These are phyloP conservation scores for Hyphopichia pseudoburtonii DNA, from an alignment of 1,139 yeast species.

Conservation along the genomic window DNA sequence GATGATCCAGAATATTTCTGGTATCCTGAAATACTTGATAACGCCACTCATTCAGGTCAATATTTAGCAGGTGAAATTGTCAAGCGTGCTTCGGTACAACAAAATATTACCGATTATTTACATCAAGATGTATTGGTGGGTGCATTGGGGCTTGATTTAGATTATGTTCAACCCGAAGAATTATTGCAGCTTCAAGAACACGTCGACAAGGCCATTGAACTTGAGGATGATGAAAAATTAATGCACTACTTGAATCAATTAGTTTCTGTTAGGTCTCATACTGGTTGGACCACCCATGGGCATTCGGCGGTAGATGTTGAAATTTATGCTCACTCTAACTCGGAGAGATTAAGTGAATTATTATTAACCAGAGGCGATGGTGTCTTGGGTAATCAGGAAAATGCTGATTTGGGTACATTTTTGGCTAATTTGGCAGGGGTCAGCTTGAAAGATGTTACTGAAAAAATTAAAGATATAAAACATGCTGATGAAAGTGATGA, in stretches of 20 bases:
- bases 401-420: conserved; percentile 75
- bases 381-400: conserved; percentile 78
- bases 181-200: conserved; percentile 64
- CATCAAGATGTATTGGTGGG: conserved; percentile 41
- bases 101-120: conserved; percentile 32
- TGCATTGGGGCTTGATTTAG: too few species aligned
- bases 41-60: conserved; percentile 74
- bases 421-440: conserved; percentile 61
- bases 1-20: conserved; percentile 58
- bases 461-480: conserved; percentile 41
- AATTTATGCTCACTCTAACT: conserved; percentile 70
- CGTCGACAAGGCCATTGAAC: conserved; percentile 46
- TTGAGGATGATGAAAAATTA: conserved; percentile 21
- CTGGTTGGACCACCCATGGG: conserved; percentile 89
- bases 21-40: conserved; percentile 71
- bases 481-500: conserved; percentile 64
- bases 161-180: too few species aligned
- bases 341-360: conserved; percentile 35
- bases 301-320: conserved; percentile 91
- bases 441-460: conserved; percentile 52
- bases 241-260: conserved; percentile 54
- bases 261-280: conserved; percentile 68
- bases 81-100: conserved; percentile 17
- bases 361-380: conserved; percentile 34
- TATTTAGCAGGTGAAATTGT: conserved; percentile 42